Evolutionary conservation across 306 rosid genomes (phyloP), one percentile per base, ranked within the genome.

Genomic region (Vigna unguiculata): DNA sequence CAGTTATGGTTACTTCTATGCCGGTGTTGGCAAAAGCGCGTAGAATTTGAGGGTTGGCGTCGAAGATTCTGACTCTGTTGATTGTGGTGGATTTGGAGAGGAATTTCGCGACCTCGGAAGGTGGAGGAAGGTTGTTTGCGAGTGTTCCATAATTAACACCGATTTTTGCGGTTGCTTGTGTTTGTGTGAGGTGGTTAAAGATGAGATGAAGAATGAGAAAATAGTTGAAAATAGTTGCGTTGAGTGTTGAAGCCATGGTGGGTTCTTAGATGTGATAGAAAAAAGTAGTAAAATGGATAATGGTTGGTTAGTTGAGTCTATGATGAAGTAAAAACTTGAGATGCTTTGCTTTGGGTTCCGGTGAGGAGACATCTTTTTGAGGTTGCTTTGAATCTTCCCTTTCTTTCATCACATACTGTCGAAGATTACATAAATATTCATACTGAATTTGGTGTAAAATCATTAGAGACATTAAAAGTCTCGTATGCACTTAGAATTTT

Each of bases 101-200:
- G 72, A 93, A 93, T 0, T 81, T 74, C 2, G 89, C 91, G 2
- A 93, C 97, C 43, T 80, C 43, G 0, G 84, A 10, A 10, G 97
- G 83, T 32, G 91, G 92, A 17, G 96, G 92, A 49, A 92, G 96
- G 60, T 92, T 75, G 72, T 83, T 72, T n/a, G 91, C 97, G 45
- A 84, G 61, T 0, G 91, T 92, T 16, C 97, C 97, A 43, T 87
- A 88, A 77, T 90, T 92, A n/a, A 88, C 97, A 48, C 93, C 97
- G 38, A 90, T 55, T 5, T 5, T 53, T 60, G 41, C 20, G 14
- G 16, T 87, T 57, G 48, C 88, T 57, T 75, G 89, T 86, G 48
- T 16, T 43, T 7, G 16, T 43, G 78, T 32, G 14, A 20, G 57
- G 3, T 51, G 1, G 12, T 8, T 58, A 25, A 46, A 19, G 24